Percentiles rank a stretch among this genome's conserved stretches.
These are phyloP conservation scores for Phytophthora rubi DNA, from an alignment of 352 stramenopile genomes.

Conservation along the genomic window DNA sequence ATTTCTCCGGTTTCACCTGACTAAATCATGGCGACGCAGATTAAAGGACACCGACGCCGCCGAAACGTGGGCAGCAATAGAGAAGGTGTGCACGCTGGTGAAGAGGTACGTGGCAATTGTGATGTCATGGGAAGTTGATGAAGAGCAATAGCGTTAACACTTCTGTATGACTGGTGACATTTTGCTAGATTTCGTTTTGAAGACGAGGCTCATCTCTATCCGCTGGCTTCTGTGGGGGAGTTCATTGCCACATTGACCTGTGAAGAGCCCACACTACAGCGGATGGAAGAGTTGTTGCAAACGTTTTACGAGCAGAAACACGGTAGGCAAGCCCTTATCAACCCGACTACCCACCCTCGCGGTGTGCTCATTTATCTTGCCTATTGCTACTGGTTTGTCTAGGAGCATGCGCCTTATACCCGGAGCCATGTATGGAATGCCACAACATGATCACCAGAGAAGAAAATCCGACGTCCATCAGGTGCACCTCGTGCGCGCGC, in stretches of 20 bases:
- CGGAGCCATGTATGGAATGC: constrained; percentile 50
- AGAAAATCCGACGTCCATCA: constrained; percentile 46
- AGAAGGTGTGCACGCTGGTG: constrained; percentile 52
- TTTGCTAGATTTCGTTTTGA: constrained; percentile 55
- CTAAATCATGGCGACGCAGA: constrained; percentile 28
- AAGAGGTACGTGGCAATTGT: constrained; percentile 43
- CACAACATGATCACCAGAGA: constrained; percentile 38
- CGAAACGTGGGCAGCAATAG: constrained; percentile 37
- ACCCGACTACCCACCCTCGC: neutral
- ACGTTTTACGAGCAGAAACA: constrained; percentile 42
- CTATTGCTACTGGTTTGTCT: neutral
- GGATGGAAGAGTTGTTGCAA: constrained; percentile 49
- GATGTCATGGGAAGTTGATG: neutral
- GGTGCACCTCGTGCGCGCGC: constrained; percentile 49
- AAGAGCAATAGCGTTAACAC: neutral
- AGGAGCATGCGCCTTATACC: constrained; percentile 24
- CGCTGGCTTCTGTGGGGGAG: constrained; percentile 47
- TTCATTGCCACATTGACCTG: constrained; percentile 42
- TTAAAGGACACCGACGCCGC: constrained; percentile 28
- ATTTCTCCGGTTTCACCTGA: constrained; percentile 59
- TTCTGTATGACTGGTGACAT: neutral
- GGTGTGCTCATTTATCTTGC: neutral
- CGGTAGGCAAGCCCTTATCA: constrained; percentile 19
- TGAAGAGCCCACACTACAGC: constrained; percentile 41
- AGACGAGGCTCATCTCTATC: constrained; percentile 74